Evolutionary conservation across 306 rosid genomes (phyloP).

Genomic region (Cyamopsis tetragonoloba): DNA sequence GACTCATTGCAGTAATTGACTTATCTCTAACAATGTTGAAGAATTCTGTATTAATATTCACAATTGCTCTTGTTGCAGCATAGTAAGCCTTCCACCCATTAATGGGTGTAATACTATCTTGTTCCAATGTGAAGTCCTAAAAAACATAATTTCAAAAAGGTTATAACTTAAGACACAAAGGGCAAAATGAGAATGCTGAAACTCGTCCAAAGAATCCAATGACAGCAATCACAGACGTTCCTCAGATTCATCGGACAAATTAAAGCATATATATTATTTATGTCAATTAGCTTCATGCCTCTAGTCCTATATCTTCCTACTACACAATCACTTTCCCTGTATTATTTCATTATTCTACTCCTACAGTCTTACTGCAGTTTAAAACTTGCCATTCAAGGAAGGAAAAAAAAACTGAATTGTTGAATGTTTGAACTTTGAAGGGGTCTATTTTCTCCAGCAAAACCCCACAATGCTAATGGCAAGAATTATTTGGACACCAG

Average conservation of each 20-base stretch:
- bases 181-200: not conserved
- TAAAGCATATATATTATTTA: not conserved
- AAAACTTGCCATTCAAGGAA: not conserved
- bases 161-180: constrained; percentile 1
- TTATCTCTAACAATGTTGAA: constrained; percentile 77
- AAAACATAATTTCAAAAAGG: constrained; percentile 24
- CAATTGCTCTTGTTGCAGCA: constrained; percentile 94
- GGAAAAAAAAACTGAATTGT: not conserved
- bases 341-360: not conserved
- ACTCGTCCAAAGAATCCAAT: not conserved
- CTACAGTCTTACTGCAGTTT: not conserved
- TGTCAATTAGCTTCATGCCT: constrained; percentile 14
- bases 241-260: not conserved
- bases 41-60: constrained; percentile 76
- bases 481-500: not conserved
- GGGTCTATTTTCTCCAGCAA: not conserved
- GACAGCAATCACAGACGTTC: not conserved
- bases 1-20: constrained; percentile 77
- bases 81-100: constrained; percentile 99
- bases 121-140: constrained; percentile 94
- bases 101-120: constrained; percentile 64
- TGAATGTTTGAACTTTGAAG: not conserved
- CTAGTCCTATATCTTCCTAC: too few species aligned
- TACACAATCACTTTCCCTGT: not conserved
- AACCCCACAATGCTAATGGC: not conserved